A percentile compares a stretch with the other conserved stretches of the same genome.
These are phyloP conservation scores for Lyophyllum atratum DNA, from an alignment of 768 basidiomycete genomes.

Conservation along the genomic window DNA sequence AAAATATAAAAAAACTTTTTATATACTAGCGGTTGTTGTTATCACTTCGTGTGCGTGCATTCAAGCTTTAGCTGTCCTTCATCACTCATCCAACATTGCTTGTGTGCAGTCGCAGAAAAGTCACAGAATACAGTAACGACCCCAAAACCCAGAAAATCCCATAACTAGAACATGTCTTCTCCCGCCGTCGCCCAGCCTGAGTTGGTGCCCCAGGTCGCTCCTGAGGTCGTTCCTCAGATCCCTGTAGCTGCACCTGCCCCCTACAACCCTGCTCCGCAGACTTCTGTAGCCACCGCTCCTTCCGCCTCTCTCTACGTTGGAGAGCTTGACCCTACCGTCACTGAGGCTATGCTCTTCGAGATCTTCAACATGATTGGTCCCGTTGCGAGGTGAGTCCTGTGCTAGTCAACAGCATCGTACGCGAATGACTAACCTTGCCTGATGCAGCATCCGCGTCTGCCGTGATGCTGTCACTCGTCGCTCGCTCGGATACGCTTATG, in stretches of 20 bases:
- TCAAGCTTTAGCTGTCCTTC: constrained; percentile 9
- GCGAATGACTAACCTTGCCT: not conserved
- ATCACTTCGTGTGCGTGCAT: constrained; percentile 61
- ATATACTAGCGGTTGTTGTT: constrained; percentile 78
- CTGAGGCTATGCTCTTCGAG: constrained; percentile 99
- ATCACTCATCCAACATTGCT: constrained; percentile 11
- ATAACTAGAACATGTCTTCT: constrained; percentile 53
- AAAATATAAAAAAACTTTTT: constrained; percentile 63
- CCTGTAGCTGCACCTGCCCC: constrained; percentile 42
- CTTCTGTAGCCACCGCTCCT: constrained; percentile 62
- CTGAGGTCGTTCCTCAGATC: constrained; percentile 46
- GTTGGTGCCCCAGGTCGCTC: constrained; percentile 50
- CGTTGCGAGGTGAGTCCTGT: constrained; percentile 77
- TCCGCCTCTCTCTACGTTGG: constrained; percentile 98
- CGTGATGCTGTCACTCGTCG: constrained; percentile 99
- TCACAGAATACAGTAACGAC: constrained; percentile 90
- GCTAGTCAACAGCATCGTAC: not conserved
- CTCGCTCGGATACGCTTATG: constrained; percentile 98
- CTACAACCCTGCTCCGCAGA: constrained; percentile 59
- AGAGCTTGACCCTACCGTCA: constrained; percentile 96
- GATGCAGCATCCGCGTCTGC: constrained; percentile 91
- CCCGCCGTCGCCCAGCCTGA: constrained; percentile 55
- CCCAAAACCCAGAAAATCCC: constrained; percentile 50
- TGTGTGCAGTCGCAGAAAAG: constrained; percentile 63
- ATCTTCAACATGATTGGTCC: constrained; percentile 99